Evolutionary conservation across 2,329 filamentous ascomycete genomes (phyloP).

Genomic region (Chalaropsis ovoidea): DNA sequence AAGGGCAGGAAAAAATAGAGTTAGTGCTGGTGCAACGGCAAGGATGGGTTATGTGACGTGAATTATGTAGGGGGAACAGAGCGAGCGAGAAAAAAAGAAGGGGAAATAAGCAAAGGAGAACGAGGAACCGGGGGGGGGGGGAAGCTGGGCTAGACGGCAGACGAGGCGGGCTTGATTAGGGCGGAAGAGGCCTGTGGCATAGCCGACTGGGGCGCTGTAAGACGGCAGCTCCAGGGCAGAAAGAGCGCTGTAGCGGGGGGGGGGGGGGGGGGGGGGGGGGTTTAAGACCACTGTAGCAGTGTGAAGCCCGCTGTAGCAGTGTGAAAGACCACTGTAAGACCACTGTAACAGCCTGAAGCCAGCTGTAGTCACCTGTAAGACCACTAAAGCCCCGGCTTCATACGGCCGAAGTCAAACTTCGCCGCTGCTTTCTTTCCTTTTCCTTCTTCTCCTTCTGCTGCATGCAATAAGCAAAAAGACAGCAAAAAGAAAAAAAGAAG

Average conservation of each 20-base stretch:
- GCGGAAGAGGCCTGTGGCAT: background rate
- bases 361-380: no score
- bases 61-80: background rate
- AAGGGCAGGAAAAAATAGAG: constrained; percentile 12
- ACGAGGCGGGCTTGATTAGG: background rate
- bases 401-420: no score
- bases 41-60: background rate
- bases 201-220: background rate
- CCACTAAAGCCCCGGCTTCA: no score
- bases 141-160: background rate
- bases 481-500: background rate
- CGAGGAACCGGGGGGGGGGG: background rate
- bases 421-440: no score
- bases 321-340: no score
- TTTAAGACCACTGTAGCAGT: no score
- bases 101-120: background rate
- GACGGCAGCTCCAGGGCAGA: background rate
- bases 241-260: background rate
- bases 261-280: no score
- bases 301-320: no score
- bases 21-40: constrained; percentile 7
- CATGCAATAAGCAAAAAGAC: background rate
- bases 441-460: no score
- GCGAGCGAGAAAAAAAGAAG: background rate
- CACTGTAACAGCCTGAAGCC: no score